Base-by-base conservation (phyloP, 495 filamentous ascomycete species). In the Parathielavia hyrcaniae region DNA sequence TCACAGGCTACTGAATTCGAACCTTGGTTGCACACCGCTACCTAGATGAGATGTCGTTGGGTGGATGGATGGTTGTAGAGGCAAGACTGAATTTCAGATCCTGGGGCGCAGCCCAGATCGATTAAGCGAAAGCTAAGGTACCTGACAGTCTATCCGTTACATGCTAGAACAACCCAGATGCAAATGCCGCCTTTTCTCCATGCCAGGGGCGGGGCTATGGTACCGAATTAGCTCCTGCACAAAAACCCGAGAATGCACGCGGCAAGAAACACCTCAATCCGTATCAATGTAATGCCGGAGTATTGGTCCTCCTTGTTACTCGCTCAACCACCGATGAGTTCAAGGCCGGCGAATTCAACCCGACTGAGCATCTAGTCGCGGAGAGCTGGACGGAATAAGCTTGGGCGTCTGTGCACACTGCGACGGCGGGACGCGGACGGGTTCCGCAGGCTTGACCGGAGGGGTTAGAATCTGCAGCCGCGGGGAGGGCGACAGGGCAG, bases 401-500 rank as follows among this genome's bases (percentile, higher is more conserved):
- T 48, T 48, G 12, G 55, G 34, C 14, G 35, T 56, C 36, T 26
- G 50, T 12, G 17, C 32, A 26, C 34, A 20, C 19, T 47, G 32
- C 26, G 39, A n/a, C 26, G 14, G 30, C 22, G 61, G 46, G 38
- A 62, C 40, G 40, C 62, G 65, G 5, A 53, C 64, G 9, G 73
- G 71, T n/a, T 77, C 76, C 8, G 68, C 46, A 38, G 66, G 58
- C 61, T 81, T 81, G 57, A 81, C 69, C 1, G 76, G 77, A 19
- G 78, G 77, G 2, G 75, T 77, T 35, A 77, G 57, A 46, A 77
- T 77, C 53, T 77, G 78, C 50, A 71, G 66, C 50, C 68, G 70
- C n/a, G 79, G 77, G 47, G 75, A 78, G 12, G 81, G 81, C 22
- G 79, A 75, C 35, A 83, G 59, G 43, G 81, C 71, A 30, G 79